A percentile compares a stretch with the other conserved stretches of the same genome.
Conservation (phyloP, 2,329 filamentous ascomycete species). For the Paracamarosporium sp. region DNA sequence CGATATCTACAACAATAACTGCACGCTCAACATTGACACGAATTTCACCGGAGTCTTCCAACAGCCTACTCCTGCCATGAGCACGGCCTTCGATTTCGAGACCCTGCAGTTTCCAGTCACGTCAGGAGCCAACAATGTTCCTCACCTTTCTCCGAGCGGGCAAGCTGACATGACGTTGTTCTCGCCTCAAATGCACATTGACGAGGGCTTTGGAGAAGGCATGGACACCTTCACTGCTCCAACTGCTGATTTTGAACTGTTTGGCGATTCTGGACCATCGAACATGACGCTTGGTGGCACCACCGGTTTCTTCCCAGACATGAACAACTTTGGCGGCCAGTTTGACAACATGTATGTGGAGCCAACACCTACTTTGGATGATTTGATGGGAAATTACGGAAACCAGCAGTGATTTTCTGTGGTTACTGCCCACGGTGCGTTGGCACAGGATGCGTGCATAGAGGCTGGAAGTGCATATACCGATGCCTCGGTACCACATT, state of each 20-base stretch:
- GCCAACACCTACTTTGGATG: constrained; percentile 38
- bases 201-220: constrained; percentile 70
- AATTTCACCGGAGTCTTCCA: constrained; percentile 67
- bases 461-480: too few species aligned
- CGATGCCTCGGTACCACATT: too few species aligned
- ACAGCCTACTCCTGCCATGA: constrained; percentile 58
- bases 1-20: constrained; percentile 60
- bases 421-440: constrained; percentile 12
- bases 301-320: constrained; percentile 48
- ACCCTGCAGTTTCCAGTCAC: constrained; percentile 44
- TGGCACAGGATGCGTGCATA: neutral
- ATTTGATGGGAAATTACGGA: constrained; percentile 32
- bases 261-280: constrained; percentile 36
- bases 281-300: constrained; percentile 32
- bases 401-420: constrained; percentile 37
- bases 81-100: constrained; percentile 47
- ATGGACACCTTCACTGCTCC: constrained; percentile 39
- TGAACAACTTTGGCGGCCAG: constrained; percentile 49
- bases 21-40: constrained; percentile 66
- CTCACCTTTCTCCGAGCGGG: constrained; percentile 72
- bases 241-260: constrained; percentile 69
- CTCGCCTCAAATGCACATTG: constrained; percentile 67
- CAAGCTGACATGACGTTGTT: constrained; percentile 73
- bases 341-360: constrained; percentile 41
- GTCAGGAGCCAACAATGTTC: constrained; percentile 29